Percentiles rank a stretch among this genome's conserved stretches.
These are phyloP conservation scores for Tillandsia leiboldiana DNA, from an alignment of 176 grass and related monocot species.

Conservation along the genomic window DNA sequence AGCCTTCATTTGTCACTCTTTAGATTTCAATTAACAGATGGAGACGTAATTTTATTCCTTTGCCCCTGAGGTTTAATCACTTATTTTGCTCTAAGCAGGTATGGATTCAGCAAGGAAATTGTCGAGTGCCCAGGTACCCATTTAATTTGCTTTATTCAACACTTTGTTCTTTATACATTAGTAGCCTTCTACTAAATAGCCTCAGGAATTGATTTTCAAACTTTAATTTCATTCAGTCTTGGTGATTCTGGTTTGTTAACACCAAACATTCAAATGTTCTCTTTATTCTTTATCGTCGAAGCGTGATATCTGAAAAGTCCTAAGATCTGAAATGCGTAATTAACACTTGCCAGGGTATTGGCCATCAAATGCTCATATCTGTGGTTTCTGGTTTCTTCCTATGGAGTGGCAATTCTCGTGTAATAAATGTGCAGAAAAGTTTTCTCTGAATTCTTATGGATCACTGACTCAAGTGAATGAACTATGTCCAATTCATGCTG, in stretches of 20 bases:
- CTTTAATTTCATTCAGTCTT: not conserved
- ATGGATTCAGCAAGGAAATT: constrained; percentile 88
- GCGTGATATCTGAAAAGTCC: not conserved
- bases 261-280: not conserved
- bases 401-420: constrained; percentile 86
- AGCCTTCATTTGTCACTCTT: constrained; percentile 5
- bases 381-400: constrained; percentile 95
- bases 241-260: no score
- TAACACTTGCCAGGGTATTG: constrained; percentile 60
- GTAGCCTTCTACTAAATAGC: not conserved
- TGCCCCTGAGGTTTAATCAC: constrained; percentile 1
- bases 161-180: constrained; percentile 1
- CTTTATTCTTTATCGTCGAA: not conserved
- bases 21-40: constrained; percentile 5
- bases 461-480: constrained; percentile 11
- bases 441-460: constrained; percentile 33
- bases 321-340: constrained; percentile 5
- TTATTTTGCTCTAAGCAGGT: constrained; percentile 41
- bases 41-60: constrained; percentile 4
- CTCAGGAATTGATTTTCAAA: not conserved
- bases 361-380: constrained; percentile 51
- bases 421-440: constrained; percentile 42
- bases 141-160: not conserved
- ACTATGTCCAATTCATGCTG: constrained; percentile 56
- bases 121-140: constrained; percentile 68